Evolutionary conservation across 305 asterid genomes (phyloP).

Genomic region (Solanum hybrid): DNA sequence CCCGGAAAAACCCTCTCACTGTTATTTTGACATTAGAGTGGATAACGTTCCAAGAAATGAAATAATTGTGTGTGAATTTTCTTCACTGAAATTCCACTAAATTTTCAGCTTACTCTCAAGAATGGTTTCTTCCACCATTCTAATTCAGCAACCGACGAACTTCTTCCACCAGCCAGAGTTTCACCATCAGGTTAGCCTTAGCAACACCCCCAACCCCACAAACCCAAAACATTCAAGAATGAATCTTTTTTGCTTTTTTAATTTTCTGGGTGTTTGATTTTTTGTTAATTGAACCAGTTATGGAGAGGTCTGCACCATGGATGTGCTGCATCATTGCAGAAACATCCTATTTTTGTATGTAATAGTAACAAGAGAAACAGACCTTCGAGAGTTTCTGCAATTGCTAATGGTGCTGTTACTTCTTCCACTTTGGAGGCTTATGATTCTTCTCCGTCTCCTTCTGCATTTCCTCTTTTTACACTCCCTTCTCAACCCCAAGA

Average conservation of each 20-base stretch:
- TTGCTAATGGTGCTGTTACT: conserved; percentile 18
- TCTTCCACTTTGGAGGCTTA: conserved; percentile 24
- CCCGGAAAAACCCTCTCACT: not conserved
- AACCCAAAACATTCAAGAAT: not conserved
- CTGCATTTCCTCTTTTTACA: conserved; percentile 44
- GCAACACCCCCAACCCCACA: not conserved
- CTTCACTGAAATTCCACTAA: not conserved
- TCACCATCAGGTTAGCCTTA: not conserved
- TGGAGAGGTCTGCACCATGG: conserved; percentile 14
- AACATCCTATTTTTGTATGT: conserved; percentile 18
- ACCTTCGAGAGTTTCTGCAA: conserved; percentile 12
- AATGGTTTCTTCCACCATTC: not conserved
- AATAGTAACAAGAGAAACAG: conserved; percentile 20
- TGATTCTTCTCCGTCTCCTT: conserved; percentile 23
- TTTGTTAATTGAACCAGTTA: conserved; percentile 16
- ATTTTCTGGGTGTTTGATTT: not conserved
- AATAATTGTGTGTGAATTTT: not conserved
- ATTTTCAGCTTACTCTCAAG: not conserved
- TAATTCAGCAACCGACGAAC: not conserved
- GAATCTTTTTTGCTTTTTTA: not conserved
- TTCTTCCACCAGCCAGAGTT: conserved; percentile 1
- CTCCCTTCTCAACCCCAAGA: conserved; percentile 31
- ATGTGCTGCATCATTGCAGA: conserved; percentile 3
- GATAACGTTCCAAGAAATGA: conserved; percentile 1
- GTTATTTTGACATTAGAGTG: not conserved